Base-by-base conservation (phyloP, 2,329 filamentous ascomycete genomes). In the Aureobasidium uvarum region DNA sequence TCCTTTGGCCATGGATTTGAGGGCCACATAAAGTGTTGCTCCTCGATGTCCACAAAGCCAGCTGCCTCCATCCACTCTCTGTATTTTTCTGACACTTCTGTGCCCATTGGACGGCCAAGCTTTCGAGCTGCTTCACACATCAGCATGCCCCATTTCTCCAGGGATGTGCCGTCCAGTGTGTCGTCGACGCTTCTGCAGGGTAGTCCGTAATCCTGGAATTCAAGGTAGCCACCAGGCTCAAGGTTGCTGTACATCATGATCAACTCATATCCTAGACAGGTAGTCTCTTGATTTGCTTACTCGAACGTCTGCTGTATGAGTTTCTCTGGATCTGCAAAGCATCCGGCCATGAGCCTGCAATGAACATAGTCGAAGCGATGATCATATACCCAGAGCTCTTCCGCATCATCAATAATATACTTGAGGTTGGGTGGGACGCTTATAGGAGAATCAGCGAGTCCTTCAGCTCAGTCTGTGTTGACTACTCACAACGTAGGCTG, bases 371-470 rank as follows among this genome's bases (percentile, higher is more conserved):
- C 85, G 70, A 84, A 86, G 16, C 73, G 73, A 62, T 81, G 77
- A 4, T 78, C 74, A 58, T 83, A 84, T 31, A 80, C 74, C 86
- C 86, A 89, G 10, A 84, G 79, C 54, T 83, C 79, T 68, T 87
- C 84, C 59, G 82, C 81, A 71, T 89, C 86, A 70, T 89, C 86
- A 11, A 89, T 80, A 66, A 86, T 77, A 75, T 88, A 88, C 8
- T 78, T 79, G n/a, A 85, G 79, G 70, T 88, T 88, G 13, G 83
- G 80, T 18, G 85, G 86, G 14, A 87, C 79, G 71, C 81, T 80
- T 52, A 5, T 7, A 11, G 0, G 25, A 5, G 10, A 20, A 16
- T 51, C 25, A 28, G 23, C 25, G 41, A n/a, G 33, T 23, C 31
- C 31, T 31, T 23, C 13, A n/a, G 20, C 28, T 18, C 5, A 3